Base-by-base conservation (phyloP, 108 stramenopile species). In the Pseudonitzschia multiseries region DNA sequence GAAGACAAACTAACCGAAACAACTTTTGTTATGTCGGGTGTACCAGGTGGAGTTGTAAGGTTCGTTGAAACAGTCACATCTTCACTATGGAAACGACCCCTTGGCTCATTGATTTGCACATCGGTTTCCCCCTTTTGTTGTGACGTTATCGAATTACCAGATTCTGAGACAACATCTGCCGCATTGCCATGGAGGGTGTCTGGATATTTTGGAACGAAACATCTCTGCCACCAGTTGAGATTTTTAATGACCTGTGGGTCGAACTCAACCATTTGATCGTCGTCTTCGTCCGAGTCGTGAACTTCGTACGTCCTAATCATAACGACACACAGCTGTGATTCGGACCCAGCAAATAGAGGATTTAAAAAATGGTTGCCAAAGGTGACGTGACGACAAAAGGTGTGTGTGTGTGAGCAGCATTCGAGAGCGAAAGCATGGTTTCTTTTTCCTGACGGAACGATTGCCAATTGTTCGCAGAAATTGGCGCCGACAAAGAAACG, bases 231-330 rank as follows among this genome's bases (percentile, higher is more conserved):
- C 57, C 71, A 79, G 14, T 57, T 54, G 50, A 43, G 33, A 33
- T 69, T 32, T 26, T 48, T 50, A 6, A 69, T 50, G 15, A 69
- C 68, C 18, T 59, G 9, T 18, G 59, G 71, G 17, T 63, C 48
- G 24, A 61, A 32, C 6, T 79, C 78, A 3, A 32, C 48, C 9
- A 42, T 33, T 48, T 50, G 28, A 41, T 73, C 76, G 1, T 50
- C 64, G 10, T 77, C 76, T 32, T 84, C 63, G 28, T 29, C 46
- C 9, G 52, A 24, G 22, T 79, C 79, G 10, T 73, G 79, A 10
- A 81, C 57, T 79, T 87, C 84, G 67, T 87, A 87, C 22, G 83
- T 83, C 42, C 75, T 84, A 33, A 79, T 62, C 27, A 85, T 61
- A 24, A 87, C 79, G 13, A 87, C 77, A 46, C 84, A 87, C 2